Base-by-base conservation (phyloP, 176 grass and related monocot species). In the Oryza brachyantha region DNA sequence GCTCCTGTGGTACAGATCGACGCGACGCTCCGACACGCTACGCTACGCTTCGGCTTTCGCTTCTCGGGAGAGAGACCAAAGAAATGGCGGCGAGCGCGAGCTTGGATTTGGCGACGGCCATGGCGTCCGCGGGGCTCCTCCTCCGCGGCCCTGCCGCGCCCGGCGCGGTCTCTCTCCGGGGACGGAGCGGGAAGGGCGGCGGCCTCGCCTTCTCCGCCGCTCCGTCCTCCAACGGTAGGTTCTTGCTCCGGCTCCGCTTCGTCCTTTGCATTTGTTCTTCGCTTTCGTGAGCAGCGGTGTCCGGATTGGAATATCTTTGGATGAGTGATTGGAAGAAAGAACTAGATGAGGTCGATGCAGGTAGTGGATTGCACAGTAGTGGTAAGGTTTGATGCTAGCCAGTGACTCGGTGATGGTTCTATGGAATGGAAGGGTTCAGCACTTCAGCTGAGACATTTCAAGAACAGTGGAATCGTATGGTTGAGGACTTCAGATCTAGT, bases 191-290 rank as follows among this genome's bases (percentile, higher is more conserved):
- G 75, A 75, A 35, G 43, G 28, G 77, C 27, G 42, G 58, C 31
- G 77, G 29, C 48, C 72, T 72, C 25, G 8, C 59, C 29, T 35
- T 77, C 46, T 85, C 66, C n/a, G 66, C 66, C n/a, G 66, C 32
- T 38, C 77, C 87, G 32, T 75, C 41, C 41, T 81, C 77, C 28
- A 88, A 88, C 41, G 77, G 81, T 88, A 80, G 76, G 71, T 80
- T 64, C 76, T 26, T 58, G 40, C 17, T 64, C 21, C 34, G 39
- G 40, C 17, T 64, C 21, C 34, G 39, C 13, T 40, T 17, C 13
- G 16, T 43, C 41, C 29, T n/a, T 22, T 61, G 61, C 1, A 29
- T 29, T 22, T 5, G 3, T 9, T 16, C n/a, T 59, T 16, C 54
- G 12, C 26, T 52, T 46, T 16, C 41, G 48, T 4, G 58, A 29